Evolutionary conservation across 2,329 filamentous ascomycete species (phyloP), one percentile per base, ranked within the genome.

Genomic region (Capronia epimyces): DNA sequence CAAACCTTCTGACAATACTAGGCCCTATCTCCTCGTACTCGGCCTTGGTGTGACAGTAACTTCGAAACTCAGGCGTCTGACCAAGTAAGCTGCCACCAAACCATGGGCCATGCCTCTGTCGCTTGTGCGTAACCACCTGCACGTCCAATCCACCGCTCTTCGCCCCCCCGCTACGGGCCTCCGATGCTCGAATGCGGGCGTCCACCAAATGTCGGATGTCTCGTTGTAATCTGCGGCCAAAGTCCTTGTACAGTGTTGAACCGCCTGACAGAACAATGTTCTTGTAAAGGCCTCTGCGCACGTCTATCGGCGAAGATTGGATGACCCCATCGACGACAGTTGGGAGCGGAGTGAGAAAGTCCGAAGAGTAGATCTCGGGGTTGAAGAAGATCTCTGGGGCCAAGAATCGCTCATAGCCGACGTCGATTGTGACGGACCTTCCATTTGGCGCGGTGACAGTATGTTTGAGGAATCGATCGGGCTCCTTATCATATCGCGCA

Each of bases 361-460:
- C 93, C 60, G 91, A 97, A 56, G 89, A 95, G 79, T 97, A 97
- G 65, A 98, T 98, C 74, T 98, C 93, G 24, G 93, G 93, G 73
- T 98, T 98, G 82, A 98, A 98, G 74, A 98, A 98, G 66, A 98
- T 98, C 71, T 98, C 93, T 20, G 94, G 94, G 2, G 93, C 93
- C 53, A 98, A 78, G 79, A 98, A 98, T 27, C 93, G 87, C 71
- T 98, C 93, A 73, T 97, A 98, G 46, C 93, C 93, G 46, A 98
- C 87, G 64, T 98, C 94, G 41, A 98, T 89, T 1, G 77, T 80
- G 18, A 91, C 84, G 62, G 87, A 83, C 62, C 87, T 85, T 57
- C 93, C 93, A 62, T 90, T 91, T 21, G 89, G 85, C 53, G 93
- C 84, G 50, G 82, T 83, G 52, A 96, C 89, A 16, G 85, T 83